Percentiles rank a stretch among this genome's conserved stretches.
phyloP scores from a whole-genome alignment of 768 basidiomycete species.

The Xerocomellus dryophilus region DNA sequence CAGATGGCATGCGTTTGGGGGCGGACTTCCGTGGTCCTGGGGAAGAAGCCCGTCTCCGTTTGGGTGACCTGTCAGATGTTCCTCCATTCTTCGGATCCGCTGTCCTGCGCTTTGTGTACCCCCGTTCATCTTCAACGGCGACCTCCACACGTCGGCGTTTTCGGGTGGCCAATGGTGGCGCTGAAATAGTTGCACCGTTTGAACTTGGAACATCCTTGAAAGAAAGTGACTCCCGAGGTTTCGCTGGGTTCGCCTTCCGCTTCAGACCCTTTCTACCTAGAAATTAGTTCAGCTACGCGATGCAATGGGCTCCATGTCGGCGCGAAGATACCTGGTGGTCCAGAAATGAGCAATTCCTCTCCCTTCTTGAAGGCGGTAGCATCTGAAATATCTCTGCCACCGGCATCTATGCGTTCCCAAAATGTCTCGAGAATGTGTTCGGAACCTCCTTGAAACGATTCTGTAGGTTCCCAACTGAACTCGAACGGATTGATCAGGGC shows the following conservation, averaged over 20 bases:
- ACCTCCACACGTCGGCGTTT: slow-evolving; percentile 27
- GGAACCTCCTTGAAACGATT: slow-evolving; percentile 55
- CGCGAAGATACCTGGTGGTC: slow-evolving; percentile 53
- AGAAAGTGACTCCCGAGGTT: slow-evolving; percentile 5
- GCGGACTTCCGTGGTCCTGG: slow-evolving; percentile 24
- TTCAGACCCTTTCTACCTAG: slow-evolving; percentile 21
- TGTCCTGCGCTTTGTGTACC: slow-evolving; percentile 6
- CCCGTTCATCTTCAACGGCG: slow-evolving; percentile 7
- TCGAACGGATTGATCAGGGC: slow-evolving; percentile 6
- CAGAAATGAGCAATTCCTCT: slow-evolving; percentile 52
- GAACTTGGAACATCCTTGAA: slow-evolving; percentile 9
- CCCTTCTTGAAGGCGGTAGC: slow-evolving; percentile 48
- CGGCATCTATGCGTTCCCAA: slow-evolving; percentile 35
- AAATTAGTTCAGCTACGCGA: not conserved
- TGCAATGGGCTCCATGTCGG: not conserved
- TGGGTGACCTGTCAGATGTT: slow-evolving; percentile 4
- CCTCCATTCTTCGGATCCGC: slow-evolving; percentile 5
- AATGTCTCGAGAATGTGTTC: slow-evolving; percentile 46
- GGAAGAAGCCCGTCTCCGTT: slow-evolving; percentile 29
- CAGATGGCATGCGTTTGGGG: slow-evolving; percentile 20
- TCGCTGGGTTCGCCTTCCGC: slow-evolving; percentile 15
- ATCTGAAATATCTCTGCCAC: slow-evolving; percentile 47
- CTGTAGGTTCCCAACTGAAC: slow-evolving; percentile 63
- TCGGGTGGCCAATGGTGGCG: slow-evolving; percentile 16
- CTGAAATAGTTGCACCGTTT: slow-evolving; percentile 16